phyloP scores from a whole-genome alignment of 495 filamentous ascomycete species.

The Neurospora intermedia region DNA sequence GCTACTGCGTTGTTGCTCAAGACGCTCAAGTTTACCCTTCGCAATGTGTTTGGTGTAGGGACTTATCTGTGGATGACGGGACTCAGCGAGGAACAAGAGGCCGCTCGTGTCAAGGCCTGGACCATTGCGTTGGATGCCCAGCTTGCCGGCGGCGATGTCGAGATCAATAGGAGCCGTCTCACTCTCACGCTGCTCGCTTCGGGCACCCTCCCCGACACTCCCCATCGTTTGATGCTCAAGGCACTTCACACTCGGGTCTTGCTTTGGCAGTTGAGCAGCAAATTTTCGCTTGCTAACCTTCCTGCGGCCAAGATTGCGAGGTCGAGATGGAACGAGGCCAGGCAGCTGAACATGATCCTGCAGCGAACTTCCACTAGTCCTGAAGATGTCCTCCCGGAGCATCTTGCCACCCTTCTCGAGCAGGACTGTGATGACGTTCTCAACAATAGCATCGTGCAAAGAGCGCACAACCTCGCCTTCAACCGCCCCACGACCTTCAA shows the following conservation, averaged over 20 bases:
- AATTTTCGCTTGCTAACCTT: conserved; percentile 30
- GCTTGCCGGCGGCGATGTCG: conserved; percentile 82
- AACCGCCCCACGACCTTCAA: conserved; percentile 63
- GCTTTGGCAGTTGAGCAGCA: conserved; percentile 57
- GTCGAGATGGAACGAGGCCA: conserved; percentile 72
- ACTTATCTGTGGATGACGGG: conserved; percentile 70
- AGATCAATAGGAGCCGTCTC: conserved; percentile 79
- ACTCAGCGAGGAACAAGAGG: conserved; percentile 74
- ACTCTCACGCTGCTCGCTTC: conserved; percentile 82
- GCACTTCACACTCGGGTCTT: conserved; percentile 84
- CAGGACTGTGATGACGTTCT: conserved; percentile 73
- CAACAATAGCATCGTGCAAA: conserved; percentile 63
- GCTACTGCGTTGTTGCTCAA: conserved; percentile 70
- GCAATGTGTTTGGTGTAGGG: conserved; percentile 64
- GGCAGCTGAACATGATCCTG: conserved; percentile 49
- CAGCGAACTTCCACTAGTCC: conserved; percentile 19
- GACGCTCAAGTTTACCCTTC: conserved; percentile 67
- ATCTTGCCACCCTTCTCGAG: conserved; percentile 63
- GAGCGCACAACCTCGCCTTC: conserved; percentile 86
- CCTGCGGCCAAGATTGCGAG: conserved; percentile 52
- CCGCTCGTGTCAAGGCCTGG: conserved; percentile 84
- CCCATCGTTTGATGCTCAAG: conserved; percentile 80
- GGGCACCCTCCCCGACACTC: conserved; percentile 75
- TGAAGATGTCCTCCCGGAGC: conserved; percentile 58
- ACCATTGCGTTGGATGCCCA: conserved; percentile 90